Evolutionary conservation across 176 grass and related monocot species (phyloP), one percentile per base, ranked within the genome.

Genomic region (Bonia amplexicaulis): DNA sequence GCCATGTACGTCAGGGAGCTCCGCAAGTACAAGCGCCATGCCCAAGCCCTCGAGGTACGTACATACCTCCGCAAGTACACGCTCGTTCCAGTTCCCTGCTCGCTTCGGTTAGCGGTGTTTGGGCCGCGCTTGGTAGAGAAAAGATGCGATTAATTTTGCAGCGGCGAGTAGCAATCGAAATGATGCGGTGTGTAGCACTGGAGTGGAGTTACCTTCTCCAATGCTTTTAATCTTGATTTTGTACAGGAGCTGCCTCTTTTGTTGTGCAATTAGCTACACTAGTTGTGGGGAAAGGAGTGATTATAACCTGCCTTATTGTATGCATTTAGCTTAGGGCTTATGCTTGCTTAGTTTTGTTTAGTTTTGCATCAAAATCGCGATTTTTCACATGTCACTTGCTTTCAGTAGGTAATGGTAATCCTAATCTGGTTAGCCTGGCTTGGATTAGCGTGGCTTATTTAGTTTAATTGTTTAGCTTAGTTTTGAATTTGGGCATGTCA

Each of bases 11-110:
- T 89, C 66, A 92, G 82, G 86, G 86, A 87, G 66, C 93, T 95
- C 69, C 93, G 93, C 76, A 90, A 45, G 86, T 95, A 95, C 85
- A 80, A 74, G 39, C 90, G 90, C 37, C 73, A 92, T 20, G 67
- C 65, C 25, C 93, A 95, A 9, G 93, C 93, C 75, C 90, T 95
- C 44, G 93, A 92, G 93, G 93, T 92, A 71, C 31, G 11, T 22
- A 33, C 4, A 7, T 22, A 25, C 4, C 19, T 60, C 77, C n/a
- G n/a, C n/a, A n/a, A n/a, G n/a, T n/a, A 5, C 67, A 22, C 25
- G 35, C 3, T 17, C n/a, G 15, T 71, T 82, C 29, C 5, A 27
- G 68, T 52, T 51, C 65, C 54, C 47, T 81, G 31, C 13, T 6
- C 12, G 15, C 47, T 80, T 49, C 25, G 23, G 22, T 51, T 41